These are phyloP conservation scores for Phialemoniopsis sp. DNA, from an alignment of 2,329 filamentous ascomycete species.

Conservation along the genomic window DNA sequence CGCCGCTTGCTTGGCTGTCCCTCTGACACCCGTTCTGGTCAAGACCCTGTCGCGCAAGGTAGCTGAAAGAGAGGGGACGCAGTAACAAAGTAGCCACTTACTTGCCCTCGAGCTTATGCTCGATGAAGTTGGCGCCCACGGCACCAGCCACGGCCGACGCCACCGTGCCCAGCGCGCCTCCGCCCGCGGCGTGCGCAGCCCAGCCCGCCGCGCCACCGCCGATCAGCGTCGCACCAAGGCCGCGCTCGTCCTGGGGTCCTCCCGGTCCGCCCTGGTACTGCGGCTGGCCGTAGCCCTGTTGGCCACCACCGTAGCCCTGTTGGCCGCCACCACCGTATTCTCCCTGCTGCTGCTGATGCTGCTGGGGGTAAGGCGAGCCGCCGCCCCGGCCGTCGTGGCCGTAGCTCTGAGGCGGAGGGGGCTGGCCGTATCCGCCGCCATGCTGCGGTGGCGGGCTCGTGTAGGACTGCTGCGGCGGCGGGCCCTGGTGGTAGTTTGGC, in stretches of 20 bases:
- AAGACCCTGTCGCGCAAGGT: too few species aligned
- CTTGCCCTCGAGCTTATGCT: slow-evolving; percentile 20
- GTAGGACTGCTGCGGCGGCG: slow-evolving; percentile 17
- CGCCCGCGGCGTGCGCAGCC: slow-evolving; percentile 48
- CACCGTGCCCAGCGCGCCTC: slow-evolving; percentile 45
- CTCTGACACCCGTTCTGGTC: too few species aligned
- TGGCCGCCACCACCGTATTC: slow-evolving; percentile 15
- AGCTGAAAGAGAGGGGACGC: too few species aligned
- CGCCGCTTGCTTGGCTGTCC: too few species aligned
- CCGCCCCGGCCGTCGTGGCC: slow-evolving; percentile 26
- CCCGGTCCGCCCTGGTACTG: slow-evolving; percentile 15
- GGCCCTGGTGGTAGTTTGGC: slow-evolving; percentile 9
- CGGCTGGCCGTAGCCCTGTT: slow-evolving; percentile 4
- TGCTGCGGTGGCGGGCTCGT: too few species aligned
- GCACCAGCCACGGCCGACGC: slow-evolving; percentile 48
- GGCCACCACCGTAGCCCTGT: slow-evolving; percentile 4
- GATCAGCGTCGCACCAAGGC: slow-evolving; percentile 48
- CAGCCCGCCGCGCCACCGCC: slow-evolving; percentile 51
- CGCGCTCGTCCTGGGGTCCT: slow-evolving; percentile 42
- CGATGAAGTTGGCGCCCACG: slow-evolving; percentile 49
- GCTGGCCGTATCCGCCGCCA: slow-evolving; percentile 17
- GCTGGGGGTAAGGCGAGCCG: slow-evolving; percentile 11
- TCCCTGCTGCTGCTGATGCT: slow-evolving; percentile 15
- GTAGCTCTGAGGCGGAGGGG: slow-evolving; percentile 17
- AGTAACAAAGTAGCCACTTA: too few species aligned